Base-by-base conservation (phyloP, 1,284 basidiomycete species). In the Papiliotrema terrestris region DNA sequence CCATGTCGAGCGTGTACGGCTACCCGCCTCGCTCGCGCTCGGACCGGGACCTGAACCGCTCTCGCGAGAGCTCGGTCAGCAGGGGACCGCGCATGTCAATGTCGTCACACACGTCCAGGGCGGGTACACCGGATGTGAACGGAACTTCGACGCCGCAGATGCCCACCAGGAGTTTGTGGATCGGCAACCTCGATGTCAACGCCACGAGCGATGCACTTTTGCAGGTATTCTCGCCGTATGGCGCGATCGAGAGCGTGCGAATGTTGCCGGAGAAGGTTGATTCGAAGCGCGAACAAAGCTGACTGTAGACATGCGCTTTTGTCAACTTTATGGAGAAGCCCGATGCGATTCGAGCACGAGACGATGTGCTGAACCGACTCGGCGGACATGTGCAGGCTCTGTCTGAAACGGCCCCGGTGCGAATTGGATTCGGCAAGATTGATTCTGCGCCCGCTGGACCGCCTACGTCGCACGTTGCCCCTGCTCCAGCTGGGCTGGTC, bases 401-500 rank as follows among this genome's bases (percentile, higher is more conserved):
- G 83, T 88, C 89, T 13, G 92, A 91, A 64, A 91, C 90, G 14
- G 90, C 92, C 67, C 89, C 90, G 0, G 93, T 98, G 50, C 87
- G 95, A 45, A 93, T 98, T 65, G 96, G 96, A 4, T 98, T 95
- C 71, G 95, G 95, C 43, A 98, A 98, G 76, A 92, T 92, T 2
- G 93, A 96, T 68, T 92, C 91, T 68, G 89, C 90, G 8, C 91
- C 77, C 0, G 69, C 89, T 26, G 87, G 90, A 44, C 88, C 90
- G 8, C 88, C 91, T 29, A 86, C 87, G 35, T 64, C 56, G 37
- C 90, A 89, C 63, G 61, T 72, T 49, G 80, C 84, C 26, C 80
- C 86, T 26, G 81, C 86, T 0, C 72, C 75, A 1, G 67, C 70
- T 11, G 68, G 73, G 9, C 62, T 75, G 29, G 71, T 86, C 81